Percentiles rank a stretch among this genome's conserved stretches.
phyloP scores from a whole-genome alignment of 192 early-diverging fungal genomes.

The Geranomyces variabilis region DNA sequence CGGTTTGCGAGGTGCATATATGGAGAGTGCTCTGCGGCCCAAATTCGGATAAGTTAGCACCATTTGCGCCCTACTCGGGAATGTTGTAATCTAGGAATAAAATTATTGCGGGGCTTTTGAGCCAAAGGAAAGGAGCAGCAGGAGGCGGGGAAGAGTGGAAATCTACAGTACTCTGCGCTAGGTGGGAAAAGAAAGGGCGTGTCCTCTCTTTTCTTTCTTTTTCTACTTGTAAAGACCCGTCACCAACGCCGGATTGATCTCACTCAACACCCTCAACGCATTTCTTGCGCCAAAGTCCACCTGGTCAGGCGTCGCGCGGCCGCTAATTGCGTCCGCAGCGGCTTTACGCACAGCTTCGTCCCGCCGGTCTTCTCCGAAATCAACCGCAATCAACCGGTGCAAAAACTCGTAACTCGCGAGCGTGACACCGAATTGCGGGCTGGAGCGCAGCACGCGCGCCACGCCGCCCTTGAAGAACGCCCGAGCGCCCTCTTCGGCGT shows the following conservation, averaged over 20 bases:
- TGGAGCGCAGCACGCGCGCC: constrained; percentile 87
- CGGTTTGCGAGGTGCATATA: too few species aligned
- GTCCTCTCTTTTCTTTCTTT: too few species aligned
- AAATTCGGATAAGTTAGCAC: too few species aligned
- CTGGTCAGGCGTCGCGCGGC: not conserved
- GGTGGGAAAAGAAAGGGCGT: too few species aligned
- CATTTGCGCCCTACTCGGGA: too few species aligned
- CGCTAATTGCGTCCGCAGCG: not conserved
- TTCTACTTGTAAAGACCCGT: constrained; percentile 1
- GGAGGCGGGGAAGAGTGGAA: too few species aligned
- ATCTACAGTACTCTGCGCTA: too few species aligned
- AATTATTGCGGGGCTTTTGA: too few species aligned
- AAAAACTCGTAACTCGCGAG: constrained; percentile 90
- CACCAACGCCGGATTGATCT: constrained; percentile 26
- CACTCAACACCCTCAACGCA: constrained; percentile 32
- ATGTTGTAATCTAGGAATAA: too few species aligned
- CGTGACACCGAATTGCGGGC: constrained; percentile 98
- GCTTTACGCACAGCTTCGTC: not conserved
- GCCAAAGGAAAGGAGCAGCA: too few species aligned
- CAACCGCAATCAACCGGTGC: constrained; percentile 49
- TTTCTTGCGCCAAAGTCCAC: constrained; percentile 18
- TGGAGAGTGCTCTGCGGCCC: too few species aligned
- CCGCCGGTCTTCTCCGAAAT: constrained; percentile 34
- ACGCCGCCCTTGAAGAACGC: constrained; percentile 98
- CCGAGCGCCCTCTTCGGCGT: constrained; percentile 85